Conservation (phyloP, 208 protist species). For the Giardia muris region DNA sequence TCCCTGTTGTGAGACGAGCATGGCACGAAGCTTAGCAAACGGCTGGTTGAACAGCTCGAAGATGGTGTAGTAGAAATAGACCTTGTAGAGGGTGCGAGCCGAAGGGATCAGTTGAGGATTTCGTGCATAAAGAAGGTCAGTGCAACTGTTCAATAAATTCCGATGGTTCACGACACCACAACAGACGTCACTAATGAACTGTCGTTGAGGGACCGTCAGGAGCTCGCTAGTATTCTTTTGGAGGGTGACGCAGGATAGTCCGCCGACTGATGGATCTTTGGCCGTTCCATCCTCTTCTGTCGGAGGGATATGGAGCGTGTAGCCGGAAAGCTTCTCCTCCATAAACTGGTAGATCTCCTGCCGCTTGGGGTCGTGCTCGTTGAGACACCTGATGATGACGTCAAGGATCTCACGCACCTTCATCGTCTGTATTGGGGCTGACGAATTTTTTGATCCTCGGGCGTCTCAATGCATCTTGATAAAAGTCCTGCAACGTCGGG, state of each 20-base stretch:
- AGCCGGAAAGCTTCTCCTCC: background rate
- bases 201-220: background rate
- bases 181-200: conserved; percentile 3
- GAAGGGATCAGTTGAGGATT: background rate
- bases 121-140: background rate
- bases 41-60: background rate
- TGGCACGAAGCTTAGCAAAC: background rate
- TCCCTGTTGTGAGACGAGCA: background rate
- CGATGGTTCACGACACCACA: background rate
- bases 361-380: background rate
- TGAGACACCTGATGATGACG: background rate
- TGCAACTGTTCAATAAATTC: background rate
- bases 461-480: too few relatives aligned
- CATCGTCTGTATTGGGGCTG: background rate
- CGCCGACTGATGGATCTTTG: background rate
- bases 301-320: background rate
- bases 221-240: background rate
- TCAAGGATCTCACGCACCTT: background rate
- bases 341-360: background rate
- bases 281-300: background rate
- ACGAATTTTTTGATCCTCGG: too few relatives aligned
- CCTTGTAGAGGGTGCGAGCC: background rate
- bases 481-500: too few relatives aligned
- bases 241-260: background rate
- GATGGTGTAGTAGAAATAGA: background rate